Percentiles rank a stretch among this genome's conserved stretches.
These are phyloP conservation scores for Verticillium zaregamsianum DNA, from an alignment of 2,329 filamentous ascomycete genomes.

Conservation along the genomic window DNA sequence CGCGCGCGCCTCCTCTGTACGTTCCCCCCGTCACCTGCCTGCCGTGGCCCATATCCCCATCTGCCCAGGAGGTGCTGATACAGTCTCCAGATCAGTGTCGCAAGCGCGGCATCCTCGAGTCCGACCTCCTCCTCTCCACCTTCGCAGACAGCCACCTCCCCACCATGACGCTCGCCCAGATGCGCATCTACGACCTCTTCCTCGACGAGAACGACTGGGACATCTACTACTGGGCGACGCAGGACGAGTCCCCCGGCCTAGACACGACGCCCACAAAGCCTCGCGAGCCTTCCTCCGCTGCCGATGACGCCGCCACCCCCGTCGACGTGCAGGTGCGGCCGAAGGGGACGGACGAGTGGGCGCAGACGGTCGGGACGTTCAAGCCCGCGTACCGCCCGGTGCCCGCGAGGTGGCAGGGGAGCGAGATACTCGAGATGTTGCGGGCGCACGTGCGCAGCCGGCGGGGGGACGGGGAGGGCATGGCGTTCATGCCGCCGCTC, in stretches of 20 bases:
- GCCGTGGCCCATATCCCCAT: slow-evolving; percentile 1
- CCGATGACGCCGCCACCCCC: slow-evolving; percentile 23
- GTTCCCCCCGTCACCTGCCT: slow-evolving; percentile 21
- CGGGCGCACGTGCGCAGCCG: slow-evolving; percentile 72
- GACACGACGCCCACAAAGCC: slow-evolving; percentile 40
- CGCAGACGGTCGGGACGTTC: slow-evolving; percentile 91
- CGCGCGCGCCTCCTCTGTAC: slow-evolving; percentile 73
- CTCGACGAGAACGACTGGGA: slow-evolving; percentile 99
- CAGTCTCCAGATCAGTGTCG: slow-evolving; percentile 81
- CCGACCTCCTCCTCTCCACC: slow-evolving; percentile 91
- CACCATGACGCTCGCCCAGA: slow-evolving; percentile 67
- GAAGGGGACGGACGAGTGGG: slow-evolving; percentile 73
- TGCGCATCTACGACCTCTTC: slow-evolving; percentile 84
- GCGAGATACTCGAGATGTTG: slow-evolving; percentile 72
- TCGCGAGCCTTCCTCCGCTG: slow-evolving; percentile 8
- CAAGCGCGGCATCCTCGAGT: slow-evolving; percentile 93
- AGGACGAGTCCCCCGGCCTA: slow-evolving; percentile 60
- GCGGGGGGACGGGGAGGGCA: slow-evolving; percentile 40
- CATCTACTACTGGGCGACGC: slow-evolving; percentile 99
- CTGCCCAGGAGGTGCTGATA: slow-evolving; percentile 4
- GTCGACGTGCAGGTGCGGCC: slow-evolving; percentile 20
- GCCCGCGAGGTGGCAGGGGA: slow-evolving; percentile 78
- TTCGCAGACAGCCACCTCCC: slow-evolving; percentile 80
- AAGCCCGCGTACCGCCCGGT: slow-evolving; percentile 91
- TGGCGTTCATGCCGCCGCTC: slow-evolving; percentile 56